Evolutionary conservation across 2,329 filamentous ascomycete species (phyloP).

Genomic region (Atkinsonella texensis): DNA sequence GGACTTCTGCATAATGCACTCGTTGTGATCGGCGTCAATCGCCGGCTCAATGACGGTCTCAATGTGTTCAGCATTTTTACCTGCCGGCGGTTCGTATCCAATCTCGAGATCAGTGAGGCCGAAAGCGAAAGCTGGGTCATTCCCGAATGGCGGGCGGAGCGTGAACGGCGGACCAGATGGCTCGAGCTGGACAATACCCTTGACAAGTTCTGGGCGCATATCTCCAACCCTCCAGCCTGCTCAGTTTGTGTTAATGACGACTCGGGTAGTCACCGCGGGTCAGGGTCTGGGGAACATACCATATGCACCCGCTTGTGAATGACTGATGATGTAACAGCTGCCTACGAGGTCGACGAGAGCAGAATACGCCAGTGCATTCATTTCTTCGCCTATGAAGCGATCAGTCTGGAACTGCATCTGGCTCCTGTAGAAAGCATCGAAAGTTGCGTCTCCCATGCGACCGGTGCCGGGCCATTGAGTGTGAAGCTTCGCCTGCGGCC

Average conservation of each 20-base stretch:
- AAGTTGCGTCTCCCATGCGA: conserved; percentile 28
- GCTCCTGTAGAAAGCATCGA: conserved; percentile 32
- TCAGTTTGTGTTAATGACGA: neutral
- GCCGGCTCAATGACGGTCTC: conserved; percentile 13
- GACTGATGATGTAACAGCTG: conserved; percentile 17
- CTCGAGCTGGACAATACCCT: conserved; percentile 20
- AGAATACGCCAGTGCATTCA: conserved; percentile 10
- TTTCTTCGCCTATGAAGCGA: conserved; percentile 11
- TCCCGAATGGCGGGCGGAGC: conserved; percentile 11
- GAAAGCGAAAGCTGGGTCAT: conserved; percentile 12
- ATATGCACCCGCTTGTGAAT: conserved; percentile 14
- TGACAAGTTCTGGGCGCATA: conserved; percentile 16
- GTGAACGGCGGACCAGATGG: conserved; percentile 16
- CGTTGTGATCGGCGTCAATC: conserved; percentile 15
- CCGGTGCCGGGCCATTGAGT: conserved; percentile 22
- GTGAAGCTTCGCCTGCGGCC: conserved; percentile 20
- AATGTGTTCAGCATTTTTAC: conserved; percentile 7
- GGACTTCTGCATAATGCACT: conserved; percentile 18
- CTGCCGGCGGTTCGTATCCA: conserved; percentile 16
- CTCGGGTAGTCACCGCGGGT: neutral
- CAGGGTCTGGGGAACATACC: conserved; percentile 6
- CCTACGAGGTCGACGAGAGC: conserved; percentile 15
- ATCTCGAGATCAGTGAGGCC: conserved; percentile 18
- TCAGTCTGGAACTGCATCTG: conserved; percentile 10
- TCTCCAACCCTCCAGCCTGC: conserved; percentile 11